Evolutionary conservation across 2,329 filamentous ascomycete genomes (phyloP).

Genomic region (Magnaporthales sp.): DNA sequence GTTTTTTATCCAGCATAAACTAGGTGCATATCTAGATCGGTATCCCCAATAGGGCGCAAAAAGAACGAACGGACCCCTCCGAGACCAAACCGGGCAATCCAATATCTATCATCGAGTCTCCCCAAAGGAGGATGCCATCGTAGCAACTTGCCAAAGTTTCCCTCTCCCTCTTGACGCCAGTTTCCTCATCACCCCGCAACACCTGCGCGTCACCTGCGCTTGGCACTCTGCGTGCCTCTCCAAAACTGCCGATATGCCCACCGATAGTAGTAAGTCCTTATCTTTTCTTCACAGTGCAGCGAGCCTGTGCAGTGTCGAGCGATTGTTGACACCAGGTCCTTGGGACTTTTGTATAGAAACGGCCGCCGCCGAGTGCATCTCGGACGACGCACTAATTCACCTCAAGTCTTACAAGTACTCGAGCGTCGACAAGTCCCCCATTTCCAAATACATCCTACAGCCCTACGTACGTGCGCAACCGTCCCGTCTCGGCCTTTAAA

Average conservation of each 20-base stretch:
- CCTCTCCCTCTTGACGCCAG: not conserved
- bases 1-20: not conserved
- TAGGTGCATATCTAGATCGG: not conserved
- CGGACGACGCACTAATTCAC: conserved; percentile 82
- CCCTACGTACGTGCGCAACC: conserved; percentile 67
- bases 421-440: conserved; percentile 87
- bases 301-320: not conserved
- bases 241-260: not conserved
- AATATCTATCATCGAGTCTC: not conserved
- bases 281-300: not conserved
- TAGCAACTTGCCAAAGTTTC: not conserved
- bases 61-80: not conserved
- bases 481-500: conserved; percentile 5
- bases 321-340: not conserved
- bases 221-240: not conserved
- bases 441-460: conserved; percentile 87
- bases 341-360: conserved; percentile 23
- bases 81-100: not conserved
- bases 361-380: conserved; percentile 65
- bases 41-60: not conserved
- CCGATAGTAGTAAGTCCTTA: not conserved
- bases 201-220: not conserved
- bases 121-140: not conserved
- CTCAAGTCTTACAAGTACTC: conserved; percentile 97
- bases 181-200: not conserved